These are phyloP conservation scores for Clonostachys rosea DNA, from an alignment of 2,329 filamentous ascomycete genomes.

Conservation along the genomic window DNA sequence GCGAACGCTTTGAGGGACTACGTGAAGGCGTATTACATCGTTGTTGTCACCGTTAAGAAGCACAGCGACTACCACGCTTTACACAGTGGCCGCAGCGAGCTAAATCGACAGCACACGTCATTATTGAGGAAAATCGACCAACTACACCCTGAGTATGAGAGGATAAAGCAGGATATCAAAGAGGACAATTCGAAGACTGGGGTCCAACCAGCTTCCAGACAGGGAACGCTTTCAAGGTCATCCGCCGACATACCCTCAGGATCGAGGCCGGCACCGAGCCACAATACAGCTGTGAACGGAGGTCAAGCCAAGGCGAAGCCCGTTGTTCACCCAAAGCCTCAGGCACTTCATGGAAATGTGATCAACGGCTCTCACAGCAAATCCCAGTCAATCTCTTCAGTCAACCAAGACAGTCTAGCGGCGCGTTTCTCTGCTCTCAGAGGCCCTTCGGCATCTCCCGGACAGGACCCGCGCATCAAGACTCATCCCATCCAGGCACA, in stretches of 20 bases:
- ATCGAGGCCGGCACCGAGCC: background rate
- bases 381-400: slow-evolving; percentile 15
- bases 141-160: slow-evolving; percentile 45
- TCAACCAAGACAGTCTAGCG: slow-evolving; percentile 26
- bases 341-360: slow-evolving; percentile 58
- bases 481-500: slow-evolving; percentile 36
- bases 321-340: slow-evolving; percentile 61
- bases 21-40: slow-evolving; percentile 74
- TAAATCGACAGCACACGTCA: slow-evolving; percentile 40
- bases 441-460: slow-evolving; percentile 28
- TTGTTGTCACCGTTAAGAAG: slow-evolving; percentile 68
- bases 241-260: background rate
- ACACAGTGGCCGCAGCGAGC: slow-evolving; percentile 45
- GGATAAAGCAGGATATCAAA: slow-evolving; percentile 55
- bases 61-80: slow-evolving; percentile 71
- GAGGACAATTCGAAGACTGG: slow-evolving; percentile 61
- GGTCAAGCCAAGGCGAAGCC: slow-evolving; percentile 32
- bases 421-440: slow-evolving; percentile 55
- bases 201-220: slow-evolving; percentile 35
- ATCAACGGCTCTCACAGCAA: slow-evolving; percentile 23
- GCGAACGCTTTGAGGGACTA: slow-evolving; percentile 82
- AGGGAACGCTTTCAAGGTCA: background rate
- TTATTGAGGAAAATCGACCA: slow-evolving; percentile 45
- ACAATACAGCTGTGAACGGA: background rate
- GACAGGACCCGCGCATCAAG: slow-evolving; percentile 48